Base-by-base conservation (phyloP, 352 stramenopile genomes). In the Phytophthora hibernalis region DNA sequence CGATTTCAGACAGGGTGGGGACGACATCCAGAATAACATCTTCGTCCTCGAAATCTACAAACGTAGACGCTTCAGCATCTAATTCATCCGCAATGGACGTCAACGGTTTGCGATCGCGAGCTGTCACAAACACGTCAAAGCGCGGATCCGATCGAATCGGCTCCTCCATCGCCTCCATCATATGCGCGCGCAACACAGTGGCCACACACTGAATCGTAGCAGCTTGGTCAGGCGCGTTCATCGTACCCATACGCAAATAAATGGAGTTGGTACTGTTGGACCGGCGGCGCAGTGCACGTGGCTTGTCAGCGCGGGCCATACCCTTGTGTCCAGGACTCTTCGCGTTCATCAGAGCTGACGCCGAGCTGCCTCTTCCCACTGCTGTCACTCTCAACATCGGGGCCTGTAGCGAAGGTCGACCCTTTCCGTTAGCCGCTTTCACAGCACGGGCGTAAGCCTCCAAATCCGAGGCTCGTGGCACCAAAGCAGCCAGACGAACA, bases 191-290 rank as follows among this genome's bases (percentile, higher is more conserved):
- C 59, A 98, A 87, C 7, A 99, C 96, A 5, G 92, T 97, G 45
- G 96, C 98, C 15, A 99, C 92, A 72, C 96, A 99, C 66, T 93
- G 78, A 67, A 99, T 98, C 16, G 95, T 98, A 21, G 91, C 95
- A 53, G 99, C 95, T 70, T 98, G 95, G 71, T 99, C 96, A 1
- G 96, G 97, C n/a, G 83, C 84, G 59, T 96, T 96, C 80, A 99
- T 98, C 11, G 96, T 99, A 12, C 88, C 88, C 86, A 95, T 95
- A 45, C 88, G 86, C 40, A 95, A 86, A 51, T 93, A 92, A 58
- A 99, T 91, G 42, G 95, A 98, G 70, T 98, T 95, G 22, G 96
- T 99, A 26, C 94, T 97, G 74, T 98, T 98, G 13, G 96, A 98
- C 58, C 88, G 86, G 37, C 98, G 98, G 50, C 93, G 84, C 45